phyloP scores from a whole-genome alignment of 2,329 filamentous ascomycete species.

The Xylogone sp. region DNA sequence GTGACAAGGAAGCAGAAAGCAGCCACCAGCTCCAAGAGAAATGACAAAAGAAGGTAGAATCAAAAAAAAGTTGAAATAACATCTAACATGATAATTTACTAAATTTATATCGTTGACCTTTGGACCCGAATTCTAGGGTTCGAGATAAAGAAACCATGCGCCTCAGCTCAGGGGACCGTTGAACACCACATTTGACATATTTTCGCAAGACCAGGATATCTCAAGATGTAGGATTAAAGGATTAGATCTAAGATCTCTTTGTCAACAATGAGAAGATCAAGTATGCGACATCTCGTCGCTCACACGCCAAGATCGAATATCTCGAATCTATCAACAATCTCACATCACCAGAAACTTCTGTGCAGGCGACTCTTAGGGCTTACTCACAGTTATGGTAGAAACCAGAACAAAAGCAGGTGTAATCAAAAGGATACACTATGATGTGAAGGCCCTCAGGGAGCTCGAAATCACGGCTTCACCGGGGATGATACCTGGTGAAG shows the following conservation, averaged over 20 bases:
- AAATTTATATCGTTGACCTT: too few relatives aligned
- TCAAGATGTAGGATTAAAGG: too few relatives aligned
- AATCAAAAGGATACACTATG: constrained; percentile 1
- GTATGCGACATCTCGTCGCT: not conserved
- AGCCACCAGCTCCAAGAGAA: too few relatives aligned
- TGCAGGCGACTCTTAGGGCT: not conserved
- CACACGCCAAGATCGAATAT: not conserved
- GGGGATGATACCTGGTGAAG: not conserved
- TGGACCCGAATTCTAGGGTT: too few relatives aligned
- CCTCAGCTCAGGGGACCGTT: not conserved
- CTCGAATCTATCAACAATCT: too few relatives aligned
- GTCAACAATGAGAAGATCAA: not conserved
- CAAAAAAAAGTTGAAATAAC: not conserved
- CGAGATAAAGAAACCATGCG: too few relatives aligned
- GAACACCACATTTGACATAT: not conserved
- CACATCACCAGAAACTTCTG: too few relatives aligned
- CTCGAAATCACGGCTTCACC: not conserved
- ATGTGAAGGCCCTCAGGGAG: constrained; percentile 1
- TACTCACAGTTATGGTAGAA: not conserved
- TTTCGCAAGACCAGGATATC: too few relatives aligned
- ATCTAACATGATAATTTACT: not conserved
- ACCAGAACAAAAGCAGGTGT: constrained; percentile 2
- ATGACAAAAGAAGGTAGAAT: too few relatives aligned
- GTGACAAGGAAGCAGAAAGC: too few relatives aligned
- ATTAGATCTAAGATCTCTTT: not conserved